Evolutionary conservation across 177 flowering plant species (phyloP).

Genomic region (Vitis hybrid): DNA sequence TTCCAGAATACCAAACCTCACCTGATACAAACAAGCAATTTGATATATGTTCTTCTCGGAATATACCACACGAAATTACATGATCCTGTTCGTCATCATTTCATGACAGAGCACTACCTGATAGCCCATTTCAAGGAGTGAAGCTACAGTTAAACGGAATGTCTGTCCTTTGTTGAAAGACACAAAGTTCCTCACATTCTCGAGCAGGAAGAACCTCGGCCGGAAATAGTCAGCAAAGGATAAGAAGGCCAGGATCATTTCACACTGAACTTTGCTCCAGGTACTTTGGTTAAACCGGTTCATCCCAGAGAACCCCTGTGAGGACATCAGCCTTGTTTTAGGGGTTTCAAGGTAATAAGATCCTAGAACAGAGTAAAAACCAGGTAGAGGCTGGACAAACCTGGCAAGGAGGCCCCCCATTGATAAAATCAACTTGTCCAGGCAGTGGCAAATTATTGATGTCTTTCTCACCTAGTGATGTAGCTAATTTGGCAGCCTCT

Average conservation of each 20-base stretch:
- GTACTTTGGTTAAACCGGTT: conserved; percentile 87
- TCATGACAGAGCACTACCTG: conserved; percentile 53
- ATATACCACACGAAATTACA: not conserved
- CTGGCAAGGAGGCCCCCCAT: conserved; percentile 99
- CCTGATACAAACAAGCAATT: conserved; percentile 31
- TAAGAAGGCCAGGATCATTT: conserved; percentile 91
- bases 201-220: conserved; percentile 85
- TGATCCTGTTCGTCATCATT: not conserved
- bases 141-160: conserved; percentile 79
- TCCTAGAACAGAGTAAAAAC: not conserved
- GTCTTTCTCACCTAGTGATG: conserved; percentile 47
- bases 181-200: conserved; percentile 91
- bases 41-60: not conserved
- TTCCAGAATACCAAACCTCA: conserved; percentile 82
- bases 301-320: conserved; percentile 98
- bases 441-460: conserved; percentile 69
- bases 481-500: conserved; percentile 72
- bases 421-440: conserved; percentile 93
- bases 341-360: not conserved
- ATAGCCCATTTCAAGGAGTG: conserved; percentile 97
- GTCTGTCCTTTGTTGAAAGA: conserved; percentile 98
- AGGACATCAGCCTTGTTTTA: conserved; percentile 2
- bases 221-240: conserved; percentile 94
- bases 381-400: conserved; percentile 21
- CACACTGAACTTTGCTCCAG: conserved; percentile 98